Conservation (phyloP, 176 grass and related monocot species). For the Paspalum notatum region DNA sequence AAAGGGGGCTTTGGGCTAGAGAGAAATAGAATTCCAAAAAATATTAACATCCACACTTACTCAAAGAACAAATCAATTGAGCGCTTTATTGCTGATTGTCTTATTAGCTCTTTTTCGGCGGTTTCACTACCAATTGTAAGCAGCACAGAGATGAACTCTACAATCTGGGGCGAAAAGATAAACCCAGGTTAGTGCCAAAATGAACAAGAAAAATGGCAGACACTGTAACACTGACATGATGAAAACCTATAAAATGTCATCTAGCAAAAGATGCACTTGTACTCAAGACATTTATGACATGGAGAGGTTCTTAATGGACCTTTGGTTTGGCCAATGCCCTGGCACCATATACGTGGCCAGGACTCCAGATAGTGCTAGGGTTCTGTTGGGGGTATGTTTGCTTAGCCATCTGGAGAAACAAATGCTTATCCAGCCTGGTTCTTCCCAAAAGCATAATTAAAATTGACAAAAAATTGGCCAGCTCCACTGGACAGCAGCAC, state of each 20-base stretch:
- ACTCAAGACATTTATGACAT: neutral
- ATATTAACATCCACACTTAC: constrained; percentile 54
- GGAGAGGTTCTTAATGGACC: neutral
- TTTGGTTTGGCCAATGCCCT: neutral
- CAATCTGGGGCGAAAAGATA: constrained; percentile 60
- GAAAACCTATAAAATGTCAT: constrained; percentile 31
- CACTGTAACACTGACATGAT: constrained; percentile 6
- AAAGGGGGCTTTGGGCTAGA: neutral
- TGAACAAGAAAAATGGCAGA: neutral
- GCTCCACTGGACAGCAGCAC: neutral
- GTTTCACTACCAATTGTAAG: constrained; percentile 90
- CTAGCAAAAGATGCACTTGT: neutral
- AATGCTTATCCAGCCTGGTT: neutral
- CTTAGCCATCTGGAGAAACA: neutral
- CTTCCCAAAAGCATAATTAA: neutral
- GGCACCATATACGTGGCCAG: neutral
- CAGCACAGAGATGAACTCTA: constrained; percentile 96
- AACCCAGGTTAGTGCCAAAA: constrained; percentile 37
- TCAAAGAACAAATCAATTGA: constrained; percentile 89
- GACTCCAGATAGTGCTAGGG: neutral
- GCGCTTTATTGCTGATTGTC: constrained; percentile 73
- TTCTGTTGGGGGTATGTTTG: neutral
- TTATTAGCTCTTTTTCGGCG: constrained; percentile 89
- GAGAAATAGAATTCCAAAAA: constrained; percentile 18
- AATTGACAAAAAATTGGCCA: neutral